Base-by-base conservation (phyloP, 2,329 filamentous ascomycete genomes). In the Scedosporium apiospermum region DNA sequence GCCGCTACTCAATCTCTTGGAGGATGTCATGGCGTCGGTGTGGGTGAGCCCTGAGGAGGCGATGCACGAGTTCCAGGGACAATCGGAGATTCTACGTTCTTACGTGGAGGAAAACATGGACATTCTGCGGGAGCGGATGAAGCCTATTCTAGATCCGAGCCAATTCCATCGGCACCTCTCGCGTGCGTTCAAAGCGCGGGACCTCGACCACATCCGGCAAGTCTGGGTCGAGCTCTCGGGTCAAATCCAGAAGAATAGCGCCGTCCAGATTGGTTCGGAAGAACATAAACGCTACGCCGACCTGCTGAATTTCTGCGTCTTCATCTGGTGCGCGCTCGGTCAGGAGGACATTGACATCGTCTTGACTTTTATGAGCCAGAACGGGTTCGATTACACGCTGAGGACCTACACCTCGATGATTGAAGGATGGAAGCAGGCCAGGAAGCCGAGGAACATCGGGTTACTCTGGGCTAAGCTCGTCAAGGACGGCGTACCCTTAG, bases 391-490 rank as follows among this genome's bases (percentile, higher is more conserved):
- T 63, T 87, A 89, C 14, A 86, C 80, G 6, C 68, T 88, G 62
- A 81, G 77, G 67, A 88, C 89, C 0, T 95, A 89, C 83, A 88
- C 86, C 46, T 77, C 83, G 53, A 88, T 95, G 82, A 83, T 95
- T 66, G 80, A 84, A 63, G 90, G 90, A 1, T 91, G 87, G 73
- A 83, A 82, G 69, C 79, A 78, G 59, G 79, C 83, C 59, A 78
- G 79, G 62, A 86, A 91, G 67, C 66, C 78, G 0, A 71, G 76
- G n/a, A 84, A 81, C 23, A 77, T 93, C 64, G 82, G 87, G 62
- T 78, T 78, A 1, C 80, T 92, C 38, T 96, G 91, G 90, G 67
- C 74, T 0, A 83, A 82, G 65, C 83, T 95, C 74, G 69, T 81
- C 3, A 70, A 69, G 7, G 80, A 84, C 1, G 82, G 83, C 1